These are phyloP conservation scores for Fusarium verrucosum DNA, from an alignment of 2,329 filamentous ascomycete species.

Conservation along the genomic window DNA sequence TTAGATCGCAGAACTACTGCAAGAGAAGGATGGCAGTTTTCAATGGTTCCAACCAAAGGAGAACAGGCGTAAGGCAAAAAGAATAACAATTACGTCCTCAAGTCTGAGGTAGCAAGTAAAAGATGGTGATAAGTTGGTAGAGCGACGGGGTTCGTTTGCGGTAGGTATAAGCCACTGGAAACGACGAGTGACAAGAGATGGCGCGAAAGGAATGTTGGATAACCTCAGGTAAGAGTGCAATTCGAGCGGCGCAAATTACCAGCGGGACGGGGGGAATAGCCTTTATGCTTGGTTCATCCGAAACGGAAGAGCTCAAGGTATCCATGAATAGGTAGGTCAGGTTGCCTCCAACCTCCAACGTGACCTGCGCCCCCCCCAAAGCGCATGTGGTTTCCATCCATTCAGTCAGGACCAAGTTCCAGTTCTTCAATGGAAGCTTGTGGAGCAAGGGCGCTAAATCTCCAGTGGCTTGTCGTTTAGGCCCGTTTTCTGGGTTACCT, in stretches of 20 bases:
- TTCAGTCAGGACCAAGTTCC: slow-evolving; percentile 14
- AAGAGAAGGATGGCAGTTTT: slow-evolving; percentile 15
- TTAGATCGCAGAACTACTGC: slow-evolving; percentile 30
- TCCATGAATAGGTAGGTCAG: slow-evolving; percentile 15
- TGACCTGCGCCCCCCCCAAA: slow-evolving; percentile 31
- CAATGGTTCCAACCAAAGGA: slow-evolving; percentile 16
- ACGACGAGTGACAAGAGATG: slow-evolving; percentile 1
- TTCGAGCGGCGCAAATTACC: slow-evolving; percentile 13
- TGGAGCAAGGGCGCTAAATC: slow-evolving; percentile 37
- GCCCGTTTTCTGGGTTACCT: slow-evolving; percentile 28
- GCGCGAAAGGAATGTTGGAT: slow-evolving; percentile 10
- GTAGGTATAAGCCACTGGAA: slow-evolving; percentile 4
- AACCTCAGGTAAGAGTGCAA: slow-evolving; percentile 1
- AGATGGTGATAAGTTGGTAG: slow-evolving; percentile 4
- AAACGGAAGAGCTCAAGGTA: slow-evolving; percentile 26
- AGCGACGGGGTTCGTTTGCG: neutral
- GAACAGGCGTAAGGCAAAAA: neutral
- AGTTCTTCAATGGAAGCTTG: slow-evolving; percentile 27
- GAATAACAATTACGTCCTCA: neutral
- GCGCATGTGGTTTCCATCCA: slow-evolving; percentile 18
- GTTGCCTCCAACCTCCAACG: slow-evolving; percentile 40
- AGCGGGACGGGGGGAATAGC: slow-evolving; percentile 35
- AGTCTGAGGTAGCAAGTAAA: slow-evolving; percentile 9
- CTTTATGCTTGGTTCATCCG: slow-evolving; percentile 39
- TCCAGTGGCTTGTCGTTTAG: slow-evolving; percentile 33